Base-by-base conservation (phyloP, 2,329 filamentous ascomycete species). In the Penicillium crustosum region DNA sequence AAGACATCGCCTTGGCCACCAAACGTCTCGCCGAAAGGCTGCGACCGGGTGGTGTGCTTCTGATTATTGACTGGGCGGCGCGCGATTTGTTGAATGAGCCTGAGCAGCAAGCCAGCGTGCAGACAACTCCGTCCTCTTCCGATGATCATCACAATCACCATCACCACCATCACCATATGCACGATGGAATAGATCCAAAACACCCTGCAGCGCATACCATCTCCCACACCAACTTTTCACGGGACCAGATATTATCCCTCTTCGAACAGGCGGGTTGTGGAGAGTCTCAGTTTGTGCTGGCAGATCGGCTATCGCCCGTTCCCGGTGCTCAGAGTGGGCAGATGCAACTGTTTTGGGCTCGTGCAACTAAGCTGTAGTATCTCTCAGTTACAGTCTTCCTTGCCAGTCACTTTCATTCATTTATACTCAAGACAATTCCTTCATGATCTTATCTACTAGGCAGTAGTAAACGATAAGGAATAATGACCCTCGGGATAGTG, bases 221-320 rank as follows among this genome's bases (percentile, higher is more conserved):
- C 36, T 51, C 49, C 25, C 36, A 51, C 19, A 25, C 23, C 25
- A 23, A 25, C 12, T 51, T 51, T 21, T 41, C 49, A 4, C 25
- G 29, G 25, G 17, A 9, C 12, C 49, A 51, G 36, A 42, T 51
- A 51, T 19, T 51, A 6, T 42, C 36, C 7, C 36, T 42, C 17
- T 51, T 51, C 6, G 38, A 51, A 42, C 49, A 51, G 33, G 49
- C 49, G 10, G 49, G 49, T n/a, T 51, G 49, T 51, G 49, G 36
- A 51, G 36, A 42, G 36, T 51, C 49, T 1, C 35, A 42, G 12
- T 42, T 42, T 33, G 13, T 42, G 49, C 19, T 51, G n/a, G 49
- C 49, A 6, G 27, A 51, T 51, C 35, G 36, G 41, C n/a, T 42
- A 33, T 51, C 49, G n/a, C 36, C 36, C 13, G 25, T 42, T 33